Evolutionary conservation across 352 stramenopile genomes (phyloP).

Genomic region (Blastocystis sp.): DNA sequence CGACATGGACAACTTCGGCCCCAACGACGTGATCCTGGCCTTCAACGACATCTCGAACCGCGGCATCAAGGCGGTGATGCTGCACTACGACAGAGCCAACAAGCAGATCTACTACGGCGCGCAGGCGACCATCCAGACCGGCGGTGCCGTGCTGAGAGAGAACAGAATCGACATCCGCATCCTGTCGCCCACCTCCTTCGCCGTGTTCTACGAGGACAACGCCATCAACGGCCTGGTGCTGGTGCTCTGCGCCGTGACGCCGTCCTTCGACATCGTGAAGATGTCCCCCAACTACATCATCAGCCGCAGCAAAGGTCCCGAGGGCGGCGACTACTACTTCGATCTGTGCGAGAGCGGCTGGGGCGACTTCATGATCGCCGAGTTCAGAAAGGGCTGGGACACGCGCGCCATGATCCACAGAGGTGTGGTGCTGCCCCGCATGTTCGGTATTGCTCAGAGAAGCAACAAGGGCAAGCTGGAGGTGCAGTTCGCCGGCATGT

Average conservation of each 20-base stretch:
- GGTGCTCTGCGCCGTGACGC: slow-evolving; percentile 12
- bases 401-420: background rate
- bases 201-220: slow-evolving; percentile 50
- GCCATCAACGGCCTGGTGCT: background rate
- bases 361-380: slow-evolving; percentile 40
- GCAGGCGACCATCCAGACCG: slow-evolving; percentile 11
- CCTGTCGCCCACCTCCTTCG: background rate
- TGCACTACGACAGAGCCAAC: slow-evolving; percentile 9
- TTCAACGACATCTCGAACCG: background rate
- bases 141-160: background rate
- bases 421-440: slow-evolving; percentile 7
- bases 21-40: slow-evolving; percentile 1
- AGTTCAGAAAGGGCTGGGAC: background rate
- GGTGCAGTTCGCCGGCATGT: slow-evolving; percentile 60
- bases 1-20: slow-evolving; percentile 57
- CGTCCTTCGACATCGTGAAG: slow-evolving; percentile 4
- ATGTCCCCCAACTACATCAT: slow-evolving; percentile 28
- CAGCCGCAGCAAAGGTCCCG: background rate
- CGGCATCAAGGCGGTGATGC: background rate
- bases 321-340: background rate
- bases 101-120: slow-evolving; percentile 42
- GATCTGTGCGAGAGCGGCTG: slow-evolving; percentile 25
- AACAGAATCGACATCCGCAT: slow-evolving; percentile 28
- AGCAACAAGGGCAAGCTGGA: background rate
- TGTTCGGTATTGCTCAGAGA: slow-evolving; percentile 47